Evolutionary conservation across 2,329 filamentous ascomycete genomes (phyloP), one percentile per base, ranked within the genome.

Genomic region (Colletotrichum plurivorum): DNA sequence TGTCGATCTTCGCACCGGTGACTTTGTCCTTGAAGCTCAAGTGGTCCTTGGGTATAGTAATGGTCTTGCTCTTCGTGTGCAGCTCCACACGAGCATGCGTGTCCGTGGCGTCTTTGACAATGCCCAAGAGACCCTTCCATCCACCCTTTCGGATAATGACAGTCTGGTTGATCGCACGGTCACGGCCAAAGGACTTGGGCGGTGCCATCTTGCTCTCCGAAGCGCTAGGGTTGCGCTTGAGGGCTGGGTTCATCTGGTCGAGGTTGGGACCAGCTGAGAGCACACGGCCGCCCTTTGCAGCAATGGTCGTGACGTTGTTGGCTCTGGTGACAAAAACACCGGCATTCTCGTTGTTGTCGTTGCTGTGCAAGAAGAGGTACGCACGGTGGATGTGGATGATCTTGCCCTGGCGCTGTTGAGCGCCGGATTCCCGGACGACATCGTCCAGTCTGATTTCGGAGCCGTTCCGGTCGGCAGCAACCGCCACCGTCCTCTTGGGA

Each of bases 331-430:
- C 95, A 74, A 97, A 97, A 10, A 98, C 91, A 72, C 96, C 90
- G 0, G 94, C 92, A 76, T 98, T 97, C 77, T 98, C 94, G 51
- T 90, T 92, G 62, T 91, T 91, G 52, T 93, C 89, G 71, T 95
- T 91, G 77, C 93, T 97, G 77, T 97, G 93, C 63, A 97, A 84
- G 83, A 97, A 99, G 18, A 98, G 88, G 77, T 91, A 97, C n/a
- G 94, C 94, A 58, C 96, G 91, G 79, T 98, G 92, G 65, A 99
- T 95, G 79, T 98, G 95, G 65, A 97, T 89, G 73, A 99, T 97
- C 73, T 93, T 93, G 73, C 96, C 96, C 74, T 92, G 90, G 63
- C 94, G 91, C 73, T 92, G 89, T 81, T 97, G 94, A 41, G 95
- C 96, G 20, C 92, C 92, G 69, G 91, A 89, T 80, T 99, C 96